Evolutionary conservation across 768 basidiomycete genomes (phyloP).

Genomic region (Amanita muscaria): DNA sequence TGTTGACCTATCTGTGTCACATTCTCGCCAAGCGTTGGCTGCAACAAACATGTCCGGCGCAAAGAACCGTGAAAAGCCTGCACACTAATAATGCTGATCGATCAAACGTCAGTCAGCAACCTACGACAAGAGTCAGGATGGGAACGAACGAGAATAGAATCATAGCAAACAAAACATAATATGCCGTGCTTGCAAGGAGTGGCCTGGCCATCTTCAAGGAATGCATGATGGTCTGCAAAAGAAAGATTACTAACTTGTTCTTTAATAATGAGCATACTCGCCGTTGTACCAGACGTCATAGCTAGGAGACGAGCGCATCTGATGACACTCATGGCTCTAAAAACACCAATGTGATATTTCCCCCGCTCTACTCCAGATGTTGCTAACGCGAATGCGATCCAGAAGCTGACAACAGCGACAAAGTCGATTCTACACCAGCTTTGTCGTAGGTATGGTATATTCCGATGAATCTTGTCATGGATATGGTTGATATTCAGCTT

Average conservation of each 20-base stretch:
- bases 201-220: conserved; percentile 88
- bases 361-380: conserved; percentile 60
- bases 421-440: conserved; percentile 90
- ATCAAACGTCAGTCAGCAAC: background rate
- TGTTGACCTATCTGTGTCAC: conserved; percentile 38
- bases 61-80: conserved; percentile 88
- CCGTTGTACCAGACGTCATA: conserved; percentile 87
- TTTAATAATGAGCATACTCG: conserved; percentile 27
- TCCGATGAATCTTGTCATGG: conserved; percentile 48
- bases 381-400: conserved; percentile 74
- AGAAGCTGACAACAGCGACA: conserved; percentile 78
- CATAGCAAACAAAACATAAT: conserved; percentile 89
- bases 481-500: conserved; percentile 47
- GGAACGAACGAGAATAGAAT: conserved; percentile 70
- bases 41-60: conserved; percentile 52
- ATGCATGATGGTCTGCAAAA: conserved; percentile 65
- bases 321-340: conserved; percentile 82
- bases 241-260: conserved; percentile 6
- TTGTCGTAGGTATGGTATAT: conserved; percentile 84
- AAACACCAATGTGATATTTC: conserved; percentile 69
- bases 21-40: conserved; percentile 44
- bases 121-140: background rate
- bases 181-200: conserved; percentile 80
- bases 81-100: conserved; percentile 76
- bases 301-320: conserved; percentile 75